Conservation (phyloP, 2,329 filamentous ascomycete genomes). For the Sarocladium kiliense region DNA sequence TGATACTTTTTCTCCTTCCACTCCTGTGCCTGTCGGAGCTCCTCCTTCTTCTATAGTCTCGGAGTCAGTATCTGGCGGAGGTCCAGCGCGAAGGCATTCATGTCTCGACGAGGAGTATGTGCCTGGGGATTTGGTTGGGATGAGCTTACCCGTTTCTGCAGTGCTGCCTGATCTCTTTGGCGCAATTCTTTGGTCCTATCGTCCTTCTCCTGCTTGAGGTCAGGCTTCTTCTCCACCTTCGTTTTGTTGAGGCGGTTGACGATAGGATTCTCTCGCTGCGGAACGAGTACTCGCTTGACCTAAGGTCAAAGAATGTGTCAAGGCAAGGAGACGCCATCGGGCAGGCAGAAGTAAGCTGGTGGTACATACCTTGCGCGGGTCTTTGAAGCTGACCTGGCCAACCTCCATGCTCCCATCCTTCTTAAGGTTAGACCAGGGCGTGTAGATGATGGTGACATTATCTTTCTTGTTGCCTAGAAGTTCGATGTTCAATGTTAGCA, state of each 20-base stretch:
- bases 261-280: slow-evolving; percentile 78
- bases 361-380: slow-evolving; percentile 59
- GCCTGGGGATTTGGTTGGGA: not conserved
- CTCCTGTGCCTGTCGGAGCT: slow-evolving; percentile 68
- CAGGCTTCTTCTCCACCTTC: slow-evolving; percentile 79
- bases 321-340: not conserved
- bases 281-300: slow-evolving; percentile 78
- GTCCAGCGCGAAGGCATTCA: not conserved
- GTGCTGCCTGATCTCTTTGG: slow-evolving; percentile 61
- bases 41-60: slow-evolving; percentile 66
- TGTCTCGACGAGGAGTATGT: not conserved
- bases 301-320: slow-evolving; percentile 24
- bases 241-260: slow-evolving; percentile 99
- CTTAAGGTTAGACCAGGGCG: slow-evolving; percentile 91
- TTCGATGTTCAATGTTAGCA: not conserved
- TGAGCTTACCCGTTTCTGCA: slow-evolving; percentile 53
- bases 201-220: slow-evolving; percentile 77
- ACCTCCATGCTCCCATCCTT: slow-evolving; percentile 95
- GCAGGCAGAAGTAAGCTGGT: not conserved
- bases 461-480: slow-evolving; percentile 90
- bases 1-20: slow-evolving; percentile 86
- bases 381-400: slow-evolving; percentile 93
- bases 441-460: slow-evolving; percentile 95
- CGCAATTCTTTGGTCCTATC: slow-evolving; percentile 67
- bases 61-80: not conserved